These are phyloP conservation scores for Macadamia tetraphylla DNA, from an alignment of 164 flowering plant species.

Conservation along the genomic window DNA sequence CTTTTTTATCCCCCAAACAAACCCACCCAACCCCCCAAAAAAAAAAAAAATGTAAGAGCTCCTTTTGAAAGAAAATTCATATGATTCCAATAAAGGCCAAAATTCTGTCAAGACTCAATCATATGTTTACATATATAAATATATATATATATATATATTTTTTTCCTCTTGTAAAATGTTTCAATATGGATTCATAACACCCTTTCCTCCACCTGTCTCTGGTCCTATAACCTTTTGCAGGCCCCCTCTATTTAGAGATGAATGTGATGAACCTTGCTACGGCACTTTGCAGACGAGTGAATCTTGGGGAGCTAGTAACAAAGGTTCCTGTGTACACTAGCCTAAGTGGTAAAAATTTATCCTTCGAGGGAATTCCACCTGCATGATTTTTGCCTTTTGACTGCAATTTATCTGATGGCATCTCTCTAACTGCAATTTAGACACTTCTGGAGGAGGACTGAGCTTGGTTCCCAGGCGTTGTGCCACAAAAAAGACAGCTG, in stretches of 20 bases:
- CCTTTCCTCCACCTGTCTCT: background rate
- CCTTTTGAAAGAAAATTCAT: too few relatives aligned
- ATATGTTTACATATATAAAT: background rate
- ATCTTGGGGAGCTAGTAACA: conserved; percentile 45
- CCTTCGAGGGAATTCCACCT: background rate
- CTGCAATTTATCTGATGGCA: background rate
- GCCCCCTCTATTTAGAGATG: conserved; percentile 2
- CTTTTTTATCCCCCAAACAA: too few relatives aligned
- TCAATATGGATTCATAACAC: background rate
- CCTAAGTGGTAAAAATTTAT: conserved; percentile 28
- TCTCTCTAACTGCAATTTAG: conserved; percentile 18
- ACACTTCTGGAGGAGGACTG: conserved; percentile 58
- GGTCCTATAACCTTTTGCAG: conserved; percentile 3
- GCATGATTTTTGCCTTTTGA: background rate
- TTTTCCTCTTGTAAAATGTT: background rate
- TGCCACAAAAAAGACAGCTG: conserved; percentile 94
- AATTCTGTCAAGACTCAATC: background rate
- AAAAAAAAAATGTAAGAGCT: background rate
- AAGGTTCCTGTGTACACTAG: conserved; percentile 43
- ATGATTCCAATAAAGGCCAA: too few relatives aligned
- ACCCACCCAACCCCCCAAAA: background rate
- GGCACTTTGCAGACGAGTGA: conserved; percentile 41
- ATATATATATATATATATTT: too few relatives aligned
- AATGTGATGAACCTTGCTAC: conserved; percentile 41
- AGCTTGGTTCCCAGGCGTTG: conserved; percentile 74